These are phyloP conservation scores for Magnolia changhungtana DNA, from an alignment of 164 flowering plant species.

Conservation along the genomic window DNA sequence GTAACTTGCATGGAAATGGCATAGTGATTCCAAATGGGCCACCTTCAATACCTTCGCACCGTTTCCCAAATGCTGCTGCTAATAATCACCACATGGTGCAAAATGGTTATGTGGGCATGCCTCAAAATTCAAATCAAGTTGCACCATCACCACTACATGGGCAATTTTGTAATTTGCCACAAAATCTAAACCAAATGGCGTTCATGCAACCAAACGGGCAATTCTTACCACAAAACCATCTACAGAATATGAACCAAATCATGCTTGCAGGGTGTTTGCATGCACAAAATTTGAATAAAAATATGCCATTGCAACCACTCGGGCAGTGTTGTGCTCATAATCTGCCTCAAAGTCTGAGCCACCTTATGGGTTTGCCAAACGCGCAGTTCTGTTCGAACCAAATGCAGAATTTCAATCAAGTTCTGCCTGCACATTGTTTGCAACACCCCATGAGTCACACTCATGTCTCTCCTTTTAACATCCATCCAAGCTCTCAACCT, in stretches of 20 bases:
- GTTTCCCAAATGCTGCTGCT: conserved; percentile 5
- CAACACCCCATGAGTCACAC: not conserved
- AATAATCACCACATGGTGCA: not conserved
- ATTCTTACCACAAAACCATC: not conserved
- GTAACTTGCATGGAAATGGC: conserved; percentile 2
- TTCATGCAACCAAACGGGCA: not conserved
- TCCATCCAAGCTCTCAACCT: not conserved
- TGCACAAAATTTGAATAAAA: not conserved
- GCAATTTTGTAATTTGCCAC: not conserved
- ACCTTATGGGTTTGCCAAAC: not conserved
- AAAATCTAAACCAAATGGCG: not conserved
- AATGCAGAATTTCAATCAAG: not conserved
- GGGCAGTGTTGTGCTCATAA: conserved; percentile 1
- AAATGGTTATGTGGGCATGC: conserved; percentile 1
- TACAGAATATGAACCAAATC: not conserved
- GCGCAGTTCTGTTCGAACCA: not conserved
- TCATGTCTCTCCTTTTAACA: not conserved
- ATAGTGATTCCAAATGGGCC: not conserved
- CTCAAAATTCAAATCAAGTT: not conserved
- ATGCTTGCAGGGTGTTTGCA: not conserved
- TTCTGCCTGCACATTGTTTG: not conserved
- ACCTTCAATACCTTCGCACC: not conserved
- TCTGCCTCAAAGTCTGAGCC: not conserved
- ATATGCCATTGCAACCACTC: not conserved
- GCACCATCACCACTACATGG: not conserved